Evolutionary conservation across 2,329 filamentous ascomycete genomes (phyloP), one percentile per base, ranked within the genome.

Genomic region (Aureobasidium sp.): DNA sequence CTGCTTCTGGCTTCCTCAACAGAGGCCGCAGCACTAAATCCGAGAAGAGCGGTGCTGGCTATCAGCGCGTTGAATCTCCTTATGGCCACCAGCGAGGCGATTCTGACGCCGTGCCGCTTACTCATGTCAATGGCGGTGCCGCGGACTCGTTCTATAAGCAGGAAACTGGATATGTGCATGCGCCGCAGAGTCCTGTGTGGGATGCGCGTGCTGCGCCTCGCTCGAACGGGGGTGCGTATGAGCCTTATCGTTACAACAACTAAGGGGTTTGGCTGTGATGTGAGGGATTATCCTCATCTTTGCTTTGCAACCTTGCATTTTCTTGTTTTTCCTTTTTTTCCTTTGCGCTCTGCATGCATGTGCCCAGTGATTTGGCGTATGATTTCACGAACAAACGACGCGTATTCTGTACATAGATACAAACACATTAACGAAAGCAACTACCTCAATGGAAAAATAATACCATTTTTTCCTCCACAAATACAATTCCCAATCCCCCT

Each of bases 1-100:
- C 42, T 15, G 70, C 68, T 1, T 7, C 45, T 29, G 44, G 69
- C 7, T 22, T 47, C 33, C 69, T 68, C 49, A 31, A 37, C 27
- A 33, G 60, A 27, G 49, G 49, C 49, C 56, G 60, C 48, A 47
- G 33, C 31, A 27, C 11, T 2, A 40, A 48, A 11, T 33, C 24
- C 12, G 59, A 61, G 29, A 61, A 61, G 49, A 45, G 27, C 12
- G 60, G 48, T 11, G 35, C 45, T 9, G 48, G 48, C 11, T 61
- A 61, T 19, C 48, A 44, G n/a, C 47, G 47, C 4, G 58, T 61
- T 8, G 48, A 44, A 5, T 40, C 29, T 7, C 58, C 58, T 3
- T 52, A 37, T 22, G 58, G 39, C 1, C 27, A 24, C 12, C 58
- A 53, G 12, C 47, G 42, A 2, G 17, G 22, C n/a, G 48, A 27